phyloP scores from a whole-genome alignment of 352 stramenopile species.

The Phytophthora pluvialis region DNA sequence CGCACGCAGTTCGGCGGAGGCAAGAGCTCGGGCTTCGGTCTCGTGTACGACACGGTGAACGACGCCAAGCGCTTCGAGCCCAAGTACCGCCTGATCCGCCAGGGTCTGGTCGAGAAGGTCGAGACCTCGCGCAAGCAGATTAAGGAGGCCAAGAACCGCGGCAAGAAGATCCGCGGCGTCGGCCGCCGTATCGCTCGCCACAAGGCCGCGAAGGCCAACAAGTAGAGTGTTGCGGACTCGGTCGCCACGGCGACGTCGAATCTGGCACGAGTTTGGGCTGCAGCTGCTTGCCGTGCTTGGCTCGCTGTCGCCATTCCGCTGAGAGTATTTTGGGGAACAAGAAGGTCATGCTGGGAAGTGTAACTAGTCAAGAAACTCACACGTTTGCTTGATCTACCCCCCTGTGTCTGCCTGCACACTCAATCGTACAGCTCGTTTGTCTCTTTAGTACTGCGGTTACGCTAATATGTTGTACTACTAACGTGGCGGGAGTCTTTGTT shows the following conservation, averaged over 20 bases:
- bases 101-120: constrained; percentile 93
- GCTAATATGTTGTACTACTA: neutral
- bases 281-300: constrained; percentile 27
- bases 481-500: constrained; percentile 3
- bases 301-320: constrained; percentile 47
- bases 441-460: neutral
- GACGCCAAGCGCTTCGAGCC: constrained; percentile 98
- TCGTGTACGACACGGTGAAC: constrained; percentile 99
- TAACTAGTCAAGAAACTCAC: constrained; percentile 60
- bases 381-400: constrained; percentile 49
- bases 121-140: constrained; percentile 99
- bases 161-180: constrained; percentile 98
- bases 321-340: constrained; percentile 53
- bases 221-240: constrained; percentile 71
- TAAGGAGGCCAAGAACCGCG: constrained; percentile 99
- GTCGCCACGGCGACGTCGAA: constrained; percentile 32
- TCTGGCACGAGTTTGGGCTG: constrained; percentile 28
- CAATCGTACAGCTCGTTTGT: neutral
- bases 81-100: constrained; percentile 97
- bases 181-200: constrained; percentile 98
- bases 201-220: constrained; percentile 98
- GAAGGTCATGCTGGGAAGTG: constrained; percentile 61
- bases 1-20: constrained; percentile 97
- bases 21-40: constrained; percentile 97
- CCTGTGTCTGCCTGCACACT: neutral